Base-by-base conservation (phyloP, 2,329 filamentous ascomycete species). In the Helotiales sp. region DNA sequence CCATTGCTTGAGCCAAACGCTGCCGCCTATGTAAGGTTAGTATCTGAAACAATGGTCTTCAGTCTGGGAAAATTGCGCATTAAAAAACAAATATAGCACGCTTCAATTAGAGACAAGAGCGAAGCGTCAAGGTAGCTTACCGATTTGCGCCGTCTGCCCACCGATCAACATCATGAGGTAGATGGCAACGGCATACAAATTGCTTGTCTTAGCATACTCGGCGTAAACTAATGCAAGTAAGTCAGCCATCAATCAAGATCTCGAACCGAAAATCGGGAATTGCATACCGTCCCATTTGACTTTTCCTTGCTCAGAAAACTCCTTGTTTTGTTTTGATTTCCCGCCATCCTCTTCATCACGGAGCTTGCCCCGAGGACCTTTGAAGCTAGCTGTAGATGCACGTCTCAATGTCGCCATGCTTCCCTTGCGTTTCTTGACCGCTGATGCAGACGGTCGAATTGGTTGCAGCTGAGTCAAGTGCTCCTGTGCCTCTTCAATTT, bases 151-250 rank as follows among this genome's bases (percentile, higher is more conserved):
- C 15, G 88, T 88, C 76, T 99, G 93, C 8, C 91, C 87, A 27
- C 87, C 85, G 58, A 98, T 68, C 46, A 98, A 80, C 54, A 91
- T 85, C 42, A 88, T 46, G 15, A 96, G 69, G 73, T 98, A 99
- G 64, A 97, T 79, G 15, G 75, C 74, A 8, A 99, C 95, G 12
- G 95, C 96, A 56, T 84, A 78, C 15, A 97, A 75, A 72, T 98
- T 97, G 78, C 91, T 97, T 58, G 91, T 91, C 76, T 91, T 96
- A 56, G 95, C 96, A 69, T 99, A 99, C 75, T 97, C 93, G 17
- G 81, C 79, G 71, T 99, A 99, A 27, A 99, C 93, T 69, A 60
- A 51, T 67, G 56, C 31, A 31, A 61, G 25, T 5, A 38, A 8
- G 57, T 69, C 47, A 69, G 66, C 54, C 47, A 64, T 54, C 34